Conservation (phyloP, 257 asterid species). For the Cruciata laevipes region DNA sequence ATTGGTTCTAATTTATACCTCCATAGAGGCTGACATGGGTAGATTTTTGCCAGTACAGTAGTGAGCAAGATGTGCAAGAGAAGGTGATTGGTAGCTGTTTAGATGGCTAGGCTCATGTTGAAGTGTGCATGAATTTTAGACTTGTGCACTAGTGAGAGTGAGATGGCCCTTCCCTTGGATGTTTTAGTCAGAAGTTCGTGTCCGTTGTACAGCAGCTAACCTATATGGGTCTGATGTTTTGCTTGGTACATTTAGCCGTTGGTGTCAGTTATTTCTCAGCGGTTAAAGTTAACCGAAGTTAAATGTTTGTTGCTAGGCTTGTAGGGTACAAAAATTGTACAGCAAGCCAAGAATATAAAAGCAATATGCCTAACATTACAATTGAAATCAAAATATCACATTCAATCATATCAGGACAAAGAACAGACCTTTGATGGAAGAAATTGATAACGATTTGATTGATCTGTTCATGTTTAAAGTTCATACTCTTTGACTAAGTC, state of each 20-base stretch:
- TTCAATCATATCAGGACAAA: too few relatives aligned
- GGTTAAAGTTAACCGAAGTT: not conserved
- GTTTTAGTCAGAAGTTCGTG: not conserved
- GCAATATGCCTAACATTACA: not conserved
- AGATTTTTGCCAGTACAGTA: not conserved
- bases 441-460: too few relatives aligned
- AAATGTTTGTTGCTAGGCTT: too few relatives aligned
- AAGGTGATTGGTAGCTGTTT: not conserved
- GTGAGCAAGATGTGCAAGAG: not conserved
- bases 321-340: too few relatives aligned
- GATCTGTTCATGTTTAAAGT: too few relatives aligned
- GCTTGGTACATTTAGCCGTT: not conserved
- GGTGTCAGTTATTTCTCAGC: too few relatives aligned
- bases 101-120: not conserved
- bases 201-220: not conserved
- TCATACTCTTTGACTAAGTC: too few relatives aligned
- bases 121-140: slow-evolving; percentile 11
- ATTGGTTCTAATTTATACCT: not conserved
- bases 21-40: not conserved
- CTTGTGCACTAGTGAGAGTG: slow-evolving; percentile 2
- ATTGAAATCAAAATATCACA: too few relatives aligned
- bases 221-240: not conserved
- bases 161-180: not conserved
- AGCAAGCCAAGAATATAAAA: not conserved
- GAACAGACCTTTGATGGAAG: too few relatives aligned